Base-by-base conservation (phyloP, 2,329 filamentous ascomycete species). In the Aspergillus ibericus region DNA sequence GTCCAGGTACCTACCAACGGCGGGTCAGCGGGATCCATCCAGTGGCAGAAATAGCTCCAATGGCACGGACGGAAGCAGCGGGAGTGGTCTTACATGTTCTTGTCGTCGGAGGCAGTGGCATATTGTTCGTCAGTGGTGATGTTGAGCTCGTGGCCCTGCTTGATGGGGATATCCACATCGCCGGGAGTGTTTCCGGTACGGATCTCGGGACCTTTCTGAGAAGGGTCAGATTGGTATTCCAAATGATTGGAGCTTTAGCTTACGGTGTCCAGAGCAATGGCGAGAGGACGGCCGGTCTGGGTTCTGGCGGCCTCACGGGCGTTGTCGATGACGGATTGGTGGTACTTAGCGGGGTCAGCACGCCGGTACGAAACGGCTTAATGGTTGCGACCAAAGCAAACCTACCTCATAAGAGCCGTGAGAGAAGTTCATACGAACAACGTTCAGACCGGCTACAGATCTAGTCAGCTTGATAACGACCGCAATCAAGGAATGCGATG, bases 401-500 rank as follows among this genome's bases (percentile, higher is more conserved):
- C 51, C 61, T 73, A 84, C 82, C 76, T 89, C 93, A 80, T 98
- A 95, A 68, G 88, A 89, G 72, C 91, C 91, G 80, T 96, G 91
- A 66, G 90, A 96, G 78, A 98, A 98, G 89, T 99, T 99, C 95
- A 99, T 99, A 82, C 95, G 93, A 69, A 98, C 95, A 68, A 99
- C 92, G 81, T 98, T 98, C 72, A 98, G 88, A 80, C 95, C 95
- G 66, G 89, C 89, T 81, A 65, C 67, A 69, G 53, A 59, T 58
- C 51, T 42, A 62, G 59, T 65, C 47, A 67, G 58, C 56, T 62
- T 59, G 16, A 51, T n/a, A 47, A 54, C 25, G 12, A 8, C 46
- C 15, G 13, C 29, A 42, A 49, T 44, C 40, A 34, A 49, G 13
- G 42, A 47, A 34, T 66, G 55, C 32, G 29, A 53, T 22, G 47